Base-by-base conservation (phyloP, 108 stramenopile genomes). In the Fistulifera solaris region DNA sequence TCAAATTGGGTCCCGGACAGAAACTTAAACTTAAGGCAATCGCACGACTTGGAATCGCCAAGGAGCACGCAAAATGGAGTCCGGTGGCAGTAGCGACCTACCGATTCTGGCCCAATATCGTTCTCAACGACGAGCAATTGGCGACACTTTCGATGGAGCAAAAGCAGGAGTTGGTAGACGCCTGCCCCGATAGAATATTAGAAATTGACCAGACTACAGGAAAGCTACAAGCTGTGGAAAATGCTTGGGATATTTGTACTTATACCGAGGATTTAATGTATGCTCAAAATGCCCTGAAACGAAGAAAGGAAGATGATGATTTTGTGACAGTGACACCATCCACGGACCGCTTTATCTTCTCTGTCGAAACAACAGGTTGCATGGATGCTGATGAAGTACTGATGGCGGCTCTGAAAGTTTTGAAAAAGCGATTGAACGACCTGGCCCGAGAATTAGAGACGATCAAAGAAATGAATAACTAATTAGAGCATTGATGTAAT, bases 51-150 rank as follows among this genome's bases (percentile, higher is more conserved):
- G 96, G 98, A 15, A 96, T 94, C 27, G 72, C 73, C 52, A 97
- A 96, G 64, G 96, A 97, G 72, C 98, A 99, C 59, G 92, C 96
- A 54, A 99, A 99, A 72, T 99, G 96, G 96, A 87, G 78, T 46
- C 96, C 98, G 2, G 96, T 97, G 13, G 89, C 88, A 1, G 91
- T 94, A 17, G 96, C 94, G 5, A 94, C 95, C 6, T 95, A 93
- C 53, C 78, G 93, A 24, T 94, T 92, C 57, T 93, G 89, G 75
- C 96, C 96, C 22, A 71, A 83, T 47, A 88, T 98, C 40, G 75
- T 72, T 17, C 76, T 97, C 58, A 94, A 95, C 56, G 72, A 94
- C 39, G 95, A 94, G 52, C 78, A 80, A 52, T 65, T 77, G 44
- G 76, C 80, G 42, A 83, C 76, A 64, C 67, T 99, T 43, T 84